phyloP scores from a whole-genome alignment of 306 rosid species.

The Fragaria vesca region DNA sequence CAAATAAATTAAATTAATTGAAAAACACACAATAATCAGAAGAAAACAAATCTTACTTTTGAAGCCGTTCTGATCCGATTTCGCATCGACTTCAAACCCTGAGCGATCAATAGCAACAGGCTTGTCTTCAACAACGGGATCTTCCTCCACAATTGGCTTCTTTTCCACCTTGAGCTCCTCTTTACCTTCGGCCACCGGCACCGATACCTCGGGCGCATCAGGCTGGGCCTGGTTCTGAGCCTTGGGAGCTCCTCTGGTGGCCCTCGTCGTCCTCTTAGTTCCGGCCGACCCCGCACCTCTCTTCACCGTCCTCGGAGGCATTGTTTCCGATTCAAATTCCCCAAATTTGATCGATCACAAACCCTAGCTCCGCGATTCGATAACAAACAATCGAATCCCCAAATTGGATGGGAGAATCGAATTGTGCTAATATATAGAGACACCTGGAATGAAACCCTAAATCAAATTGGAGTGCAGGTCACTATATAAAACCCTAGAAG shows the following conservation, averaged over 20 bases:
- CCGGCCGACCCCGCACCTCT: constrained; percentile 67
- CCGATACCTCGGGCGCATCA: constrained; percentile 32
- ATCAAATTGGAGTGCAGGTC: background rate
- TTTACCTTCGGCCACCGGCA: constrained; percentile 24
- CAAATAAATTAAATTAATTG: background rate
- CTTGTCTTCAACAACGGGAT: constrained; percentile 31
- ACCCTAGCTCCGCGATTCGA: background rate
- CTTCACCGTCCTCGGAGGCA: constrained; percentile 92
- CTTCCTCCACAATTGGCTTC: constrained; percentile 34
- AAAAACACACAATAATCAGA: background rate
- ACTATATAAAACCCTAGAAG: constrained; percentile 16
- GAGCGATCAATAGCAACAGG: constrained; percentile 27
- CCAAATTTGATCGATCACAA: background rate
- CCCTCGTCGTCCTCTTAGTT: constrained; percentile 55
- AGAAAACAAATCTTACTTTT: constrained; percentile 48
- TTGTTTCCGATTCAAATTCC: constrained; percentile 17
- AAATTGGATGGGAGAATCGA: background rate
- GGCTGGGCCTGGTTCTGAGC: constrained; percentile 44
- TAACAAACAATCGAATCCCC: background rate
- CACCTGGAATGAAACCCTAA: background rate
- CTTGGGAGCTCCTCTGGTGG: constrained; percentile 55
- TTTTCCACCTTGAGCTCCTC: constrained; percentile 46
- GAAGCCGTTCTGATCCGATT: constrained; percentile 36
- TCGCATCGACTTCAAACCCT: constrained; percentile 18
- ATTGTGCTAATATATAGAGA: background rate